Evolutionary conservation across 352 stramenopile species (phyloP).

Genomic region (Phytophthora sp.): DNA sequence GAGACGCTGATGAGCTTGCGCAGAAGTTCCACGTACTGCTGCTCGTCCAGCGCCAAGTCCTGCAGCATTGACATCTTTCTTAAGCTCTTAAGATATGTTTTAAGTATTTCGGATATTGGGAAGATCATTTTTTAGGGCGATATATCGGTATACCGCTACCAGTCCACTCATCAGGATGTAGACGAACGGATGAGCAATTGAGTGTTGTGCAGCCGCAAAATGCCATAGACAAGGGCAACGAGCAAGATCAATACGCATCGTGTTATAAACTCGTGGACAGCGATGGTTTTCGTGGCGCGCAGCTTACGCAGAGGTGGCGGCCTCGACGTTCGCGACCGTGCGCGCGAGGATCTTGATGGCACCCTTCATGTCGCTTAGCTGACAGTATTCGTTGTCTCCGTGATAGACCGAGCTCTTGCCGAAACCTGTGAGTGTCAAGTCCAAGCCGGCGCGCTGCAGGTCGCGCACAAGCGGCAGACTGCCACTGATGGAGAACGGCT

Average conservation of each 20-base stretch:
- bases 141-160: too few relatives aligned
- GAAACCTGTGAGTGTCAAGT: constrained; percentile 77
- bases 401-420: constrained; percentile 87
- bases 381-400: constrained; percentile 92
- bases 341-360: constrained; percentile 87
- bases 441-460: constrained; percentile 69
- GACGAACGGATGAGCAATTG: constrained; percentile 15
- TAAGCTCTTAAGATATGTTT: background rate
- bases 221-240: background rate
- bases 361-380: constrained; percentile 84
- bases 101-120: too few relatives aligned
- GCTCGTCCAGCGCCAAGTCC: constrained; percentile 58
- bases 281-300: background rate
- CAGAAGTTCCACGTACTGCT: constrained; percentile 71
- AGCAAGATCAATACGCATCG: background rate
- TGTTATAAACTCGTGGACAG: constrained; percentile 13
- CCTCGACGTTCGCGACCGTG: constrained; percentile 78
- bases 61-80: constrained; percentile 35
- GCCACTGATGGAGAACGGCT: constrained; percentile 93
- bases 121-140: background rate
- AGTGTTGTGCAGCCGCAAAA: too few relatives aligned
- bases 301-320: constrained; percentile 16
- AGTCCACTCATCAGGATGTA: too few relatives aligned
- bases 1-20: constrained; percentile 77
- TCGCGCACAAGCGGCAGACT: constrained; percentile 72